Conservation (phyloP, 2,329 filamentous ascomycete genomes). For the Aplosporella prunicola region DNA sequence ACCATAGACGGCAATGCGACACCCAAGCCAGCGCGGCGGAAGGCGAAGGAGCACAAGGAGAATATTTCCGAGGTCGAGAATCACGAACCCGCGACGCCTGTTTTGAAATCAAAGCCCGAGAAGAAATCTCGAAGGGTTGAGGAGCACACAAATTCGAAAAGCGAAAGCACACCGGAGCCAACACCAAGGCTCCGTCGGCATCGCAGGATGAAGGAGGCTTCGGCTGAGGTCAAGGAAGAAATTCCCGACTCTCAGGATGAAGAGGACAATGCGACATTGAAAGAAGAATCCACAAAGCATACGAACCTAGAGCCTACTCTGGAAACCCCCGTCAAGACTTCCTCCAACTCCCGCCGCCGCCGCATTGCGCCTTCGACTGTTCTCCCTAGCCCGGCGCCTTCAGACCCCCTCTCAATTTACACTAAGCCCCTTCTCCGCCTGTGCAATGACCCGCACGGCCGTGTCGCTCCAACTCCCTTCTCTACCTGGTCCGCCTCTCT, state of each 20-base stretch:
- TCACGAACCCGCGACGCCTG: neutral
- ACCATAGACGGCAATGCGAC: slow-evolving; percentile 1
- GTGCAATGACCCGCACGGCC: slow-evolving; percentile 18
- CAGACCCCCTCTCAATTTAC: slow-evolving; percentile 11
- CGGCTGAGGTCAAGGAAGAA: too few species aligned
- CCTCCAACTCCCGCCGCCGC: neutral
- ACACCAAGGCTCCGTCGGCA: neutral
- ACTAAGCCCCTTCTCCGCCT: slow-evolving; percentile 21
- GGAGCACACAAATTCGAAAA: neutral
- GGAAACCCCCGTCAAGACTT: neutral
- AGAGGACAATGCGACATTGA: too few species aligned
- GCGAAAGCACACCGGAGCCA: too few species aligned
- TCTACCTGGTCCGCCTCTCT: slow-evolving; percentile 33
- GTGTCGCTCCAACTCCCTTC: slow-evolving; percentile 22
- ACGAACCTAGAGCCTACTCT: neutral
- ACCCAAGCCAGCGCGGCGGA: neutral
- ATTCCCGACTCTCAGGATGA: neutral
- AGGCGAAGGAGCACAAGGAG: neutral
- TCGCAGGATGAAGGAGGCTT: too few species aligned
- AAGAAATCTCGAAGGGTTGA: neutral
- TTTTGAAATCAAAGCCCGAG: neutral
- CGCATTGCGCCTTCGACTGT: neutral
- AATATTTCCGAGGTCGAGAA: neutral
- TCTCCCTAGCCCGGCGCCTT: neutral
- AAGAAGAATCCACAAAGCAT: neutral